Evolutionary conservation across 108 stramenopile species (phyloP).

Genomic region (Chaetoceros muelleri): DNA sequence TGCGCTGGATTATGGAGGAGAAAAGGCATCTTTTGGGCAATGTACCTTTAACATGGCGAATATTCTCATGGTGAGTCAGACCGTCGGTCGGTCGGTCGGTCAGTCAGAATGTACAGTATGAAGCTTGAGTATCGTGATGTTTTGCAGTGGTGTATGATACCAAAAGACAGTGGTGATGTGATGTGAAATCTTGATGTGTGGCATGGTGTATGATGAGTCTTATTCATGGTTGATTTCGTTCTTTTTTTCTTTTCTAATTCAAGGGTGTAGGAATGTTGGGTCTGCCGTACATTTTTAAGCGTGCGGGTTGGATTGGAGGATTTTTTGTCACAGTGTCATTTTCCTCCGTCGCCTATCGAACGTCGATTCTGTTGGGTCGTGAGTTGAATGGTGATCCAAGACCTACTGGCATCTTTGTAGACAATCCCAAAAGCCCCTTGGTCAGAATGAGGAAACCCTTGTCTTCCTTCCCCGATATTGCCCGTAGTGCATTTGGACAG

Average conservation of each 20-base stretch:
- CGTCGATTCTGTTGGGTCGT: slow-evolving; percentile 62
- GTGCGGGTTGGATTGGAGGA: slow-evolving; percentile 56
- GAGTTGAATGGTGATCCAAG: slow-evolving; percentile 71
- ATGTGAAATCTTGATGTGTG: no score
- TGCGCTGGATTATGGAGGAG: slow-evolving; percentile 4
- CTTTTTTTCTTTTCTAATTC: not conserved
- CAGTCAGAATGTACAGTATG: no score
- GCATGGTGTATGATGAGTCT: no score
- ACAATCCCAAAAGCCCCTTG: slow-evolving; percentile 31
- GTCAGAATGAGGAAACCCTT: slow-evolving; percentile 54
- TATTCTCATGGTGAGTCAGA: slow-evolving; percentile 46
- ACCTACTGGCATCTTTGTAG: slow-evolving; percentile 42
- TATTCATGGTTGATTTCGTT: no score
- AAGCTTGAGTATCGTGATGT: no score
- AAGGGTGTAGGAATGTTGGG: slow-evolving; percentile 65
- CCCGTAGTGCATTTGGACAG: slow-evolving; percentile 60
- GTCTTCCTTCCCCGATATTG: slow-evolving; percentile 60
- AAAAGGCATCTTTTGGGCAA: slow-evolving; percentile 47
- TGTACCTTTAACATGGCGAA: slow-evolving; percentile 68
- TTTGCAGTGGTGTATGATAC: no score
- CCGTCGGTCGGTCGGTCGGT: no score
- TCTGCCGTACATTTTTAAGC: slow-evolving; percentile 49
- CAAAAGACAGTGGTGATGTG: no score
- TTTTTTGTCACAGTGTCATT: slow-evolving; percentile 30
- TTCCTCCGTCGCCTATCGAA: slow-evolving; percentile 44